Evolutionary conservation across 352 stramenopile species (phyloP).

Genomic region (Phytophthora uliginosa): DNA sequence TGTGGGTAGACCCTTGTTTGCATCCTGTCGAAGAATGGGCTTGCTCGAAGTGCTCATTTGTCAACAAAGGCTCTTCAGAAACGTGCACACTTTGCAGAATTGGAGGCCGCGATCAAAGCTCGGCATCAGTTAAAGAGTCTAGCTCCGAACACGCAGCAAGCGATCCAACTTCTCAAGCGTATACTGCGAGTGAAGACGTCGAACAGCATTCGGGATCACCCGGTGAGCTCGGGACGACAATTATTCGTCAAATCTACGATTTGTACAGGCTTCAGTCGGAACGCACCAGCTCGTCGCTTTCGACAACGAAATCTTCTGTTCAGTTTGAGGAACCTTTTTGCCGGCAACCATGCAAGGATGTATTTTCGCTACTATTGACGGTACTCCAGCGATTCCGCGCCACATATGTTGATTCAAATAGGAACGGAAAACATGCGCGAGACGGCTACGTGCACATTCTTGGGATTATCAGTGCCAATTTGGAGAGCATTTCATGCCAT

Average conservation of each 20-base stretch:
- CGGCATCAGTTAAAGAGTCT: neutral
- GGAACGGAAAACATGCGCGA: slow-evolving; percentile 3
- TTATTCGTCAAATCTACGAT: slow-evolving; percentile 43
- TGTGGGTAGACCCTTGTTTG: slow-evolving; percentile 86
- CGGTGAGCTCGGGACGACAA: slow-evolving; percentile 30
- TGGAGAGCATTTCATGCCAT: slow-evolving; percentile 68
- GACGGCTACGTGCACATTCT: slow-evolving; percentile 53
- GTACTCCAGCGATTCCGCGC: slow-evolving; percentile 58
- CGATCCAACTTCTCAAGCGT: neutral
- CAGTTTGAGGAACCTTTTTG: slow-evolving; percentile 86
- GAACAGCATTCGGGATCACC: slow-evolving; percentile 18
- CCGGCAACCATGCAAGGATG: slow-evolving; percentile 66
- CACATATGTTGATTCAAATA: slow-evolving; percentile 3
- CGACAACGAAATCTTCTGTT: slow-evolving; percentile 19
- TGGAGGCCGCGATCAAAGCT: slow-evolving; percentile 33
- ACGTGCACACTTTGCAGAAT: slow-evolving; percentile 63
- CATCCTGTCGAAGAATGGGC: slow-evolving; percentile 77
- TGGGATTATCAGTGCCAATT: slow-evolving; percentile 72
- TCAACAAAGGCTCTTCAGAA: slow-evolving; percentile 73
- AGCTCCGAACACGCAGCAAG: neutral
- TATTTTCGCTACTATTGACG: slow-evolving; percentile 58
- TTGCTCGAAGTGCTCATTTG: slow-evolving; percentile 70
- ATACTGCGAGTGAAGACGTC: neutral
- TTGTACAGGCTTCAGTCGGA: slow-evolving; percentile 39
- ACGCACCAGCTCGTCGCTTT: neutral